Base-by-base conservation (phyloP, 169 alveolate genomes). In the Amoebophrya sp. region DNA sequence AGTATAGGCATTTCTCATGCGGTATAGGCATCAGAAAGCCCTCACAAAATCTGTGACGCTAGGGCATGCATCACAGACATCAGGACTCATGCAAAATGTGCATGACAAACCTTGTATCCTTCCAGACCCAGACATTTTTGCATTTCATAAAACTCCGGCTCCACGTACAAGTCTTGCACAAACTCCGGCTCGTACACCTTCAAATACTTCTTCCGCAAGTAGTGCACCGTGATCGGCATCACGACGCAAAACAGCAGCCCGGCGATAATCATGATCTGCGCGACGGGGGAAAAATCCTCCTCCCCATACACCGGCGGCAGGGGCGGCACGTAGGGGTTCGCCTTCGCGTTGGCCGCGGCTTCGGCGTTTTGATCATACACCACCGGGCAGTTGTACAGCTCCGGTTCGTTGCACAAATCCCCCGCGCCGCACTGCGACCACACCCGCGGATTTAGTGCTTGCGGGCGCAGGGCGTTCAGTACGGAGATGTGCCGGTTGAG, bases 161-260 rank as follows among this genome's bases (percentile, higher is more conserved):
- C 83, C 83, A 66, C 83, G 83, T 66, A 66, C 29, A 66, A 25
- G 83, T 66, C 83, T 25, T 66, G 12, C 29, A 66, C 12, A 25
- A 12, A 66, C 35, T 66, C 83, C 35, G 83, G 83, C 83, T 66
- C 83, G 83, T 66, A 66, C 35, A n/a, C 35, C 83, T 66, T 66
- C 35, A 18, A 25, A 25, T 66, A 66, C 32, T n/a, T 18, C 83
- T 66, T 66, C 83, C 83, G 83, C 83, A 66, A 1, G 83, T 66
- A 66, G 35, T 66, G 83, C 83, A 66, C 83, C 32, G 83, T 25
- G 83, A 66, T 66, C 0, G 83, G 83, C 83, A 66, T 2, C 12
- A 66, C 83, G 83, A 7, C 12, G 35, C 29, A 66, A 66, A 66
- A 66, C 83, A 66, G 83, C 39, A 66, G 29, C 35, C 39, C 83